Base-by-base conservation (phyloP, 1,284 basidiomycete genomes). In the Boletus sp. region DNA sequence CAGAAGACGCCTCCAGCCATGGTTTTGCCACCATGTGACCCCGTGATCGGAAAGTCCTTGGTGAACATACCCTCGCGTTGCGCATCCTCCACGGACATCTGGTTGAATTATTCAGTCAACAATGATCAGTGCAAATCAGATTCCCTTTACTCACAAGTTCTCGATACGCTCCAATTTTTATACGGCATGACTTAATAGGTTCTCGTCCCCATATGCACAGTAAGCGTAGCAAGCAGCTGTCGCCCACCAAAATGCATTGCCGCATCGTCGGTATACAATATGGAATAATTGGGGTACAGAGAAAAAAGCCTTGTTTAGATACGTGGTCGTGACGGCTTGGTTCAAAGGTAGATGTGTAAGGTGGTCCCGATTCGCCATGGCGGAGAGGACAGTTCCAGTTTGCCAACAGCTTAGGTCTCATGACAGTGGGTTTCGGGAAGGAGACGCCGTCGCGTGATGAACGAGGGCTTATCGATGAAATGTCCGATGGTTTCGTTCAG, bases 131-230 rank as follows among this genome's bases (percentile, higher is more conserved):
- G 6, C 1, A 13, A 14, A 8, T 14, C 33, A 22, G 29, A 32
- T 16, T 5, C 5, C 8, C 12, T 22, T 5, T 9, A 57, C 73
- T 56, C 46, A 76, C 75, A 69, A 78, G 41, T 62, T 64, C 2
- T 70, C 65, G 8, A 78, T 70, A 45, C 72, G 68, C 22, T 70
- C 71, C 77, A 76, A 79, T 22, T 71, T 73, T n/a, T 68, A 68
- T 29, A 74, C 61, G 1, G 74, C 74, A 51, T 77, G 69, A 4
- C 64, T 61, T 34, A 76, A 57, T 6, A 76, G 55, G 34, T 64
- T 68, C 10, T 57, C 50, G 46, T 77, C 71, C 33, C 61, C 62
- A 47, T 78, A 78, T 4, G 73, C 72, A 48, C 72, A 68, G 54
- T 73, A 72, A 5, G 67, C 75, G 44, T 77, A 77, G 33, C 72